Evolutionary conservation across 495 filamentous ascomycete species (phyloP).

Genomic region (Acidomyces sp.): DNA sequence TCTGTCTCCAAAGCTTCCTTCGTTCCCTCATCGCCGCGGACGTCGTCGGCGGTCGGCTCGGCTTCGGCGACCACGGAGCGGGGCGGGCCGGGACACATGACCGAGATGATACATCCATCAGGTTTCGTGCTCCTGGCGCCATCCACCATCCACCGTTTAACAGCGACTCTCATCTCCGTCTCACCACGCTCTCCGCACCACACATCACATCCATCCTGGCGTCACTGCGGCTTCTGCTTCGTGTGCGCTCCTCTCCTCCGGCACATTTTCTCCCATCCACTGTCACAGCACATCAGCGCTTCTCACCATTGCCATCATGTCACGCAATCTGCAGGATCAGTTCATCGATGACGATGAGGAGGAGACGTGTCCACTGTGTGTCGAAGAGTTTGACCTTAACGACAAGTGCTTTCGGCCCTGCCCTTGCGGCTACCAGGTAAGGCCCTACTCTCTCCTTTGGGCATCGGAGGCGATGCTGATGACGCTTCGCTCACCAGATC

Average conservation of each 20-base stretch:
- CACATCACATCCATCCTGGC: slow-evolving; percentile 6
- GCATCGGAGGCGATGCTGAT: not conserved
- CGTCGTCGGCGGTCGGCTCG: no score
- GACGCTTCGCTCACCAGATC: slow-evolving; percentile 43
- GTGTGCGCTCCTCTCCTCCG: slow-evolving; percentile 5
- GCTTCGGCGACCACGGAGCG: no score
- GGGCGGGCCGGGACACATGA: no score
- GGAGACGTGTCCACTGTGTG: slow-evolving; percentile 67
- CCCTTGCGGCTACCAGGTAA: slow-evolving; percentile 95
- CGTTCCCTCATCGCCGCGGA: no score
- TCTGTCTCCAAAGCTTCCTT: no score
- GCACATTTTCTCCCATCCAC: slow-evolving; percentile 6
- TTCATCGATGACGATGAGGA: slow-evolving; percentile 98
- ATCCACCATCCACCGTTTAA: no score
- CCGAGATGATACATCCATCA: no score
- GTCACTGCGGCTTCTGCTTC: not conserved
- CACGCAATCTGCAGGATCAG: slow-evolving; percentile 71
- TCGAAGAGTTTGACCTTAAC: slow-evolving; percentile 95
- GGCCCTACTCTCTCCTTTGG: slow-evolving; percentile 17
- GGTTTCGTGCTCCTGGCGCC: no score
- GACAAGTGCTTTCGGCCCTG: slow-evolving; percentile 96
- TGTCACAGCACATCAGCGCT: slow-evolving; percentile 3
- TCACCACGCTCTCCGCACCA: not conserved
- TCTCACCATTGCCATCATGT: slow-evolving; percentile 30
- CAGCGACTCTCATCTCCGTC: no score